A percentile compares a stretch with the other conserved stretches of the same genome.
Evolutionary conservation across 176 grass and related monocot genomes (phyloP).

Genomic region (Lolium perenne): DNA sequence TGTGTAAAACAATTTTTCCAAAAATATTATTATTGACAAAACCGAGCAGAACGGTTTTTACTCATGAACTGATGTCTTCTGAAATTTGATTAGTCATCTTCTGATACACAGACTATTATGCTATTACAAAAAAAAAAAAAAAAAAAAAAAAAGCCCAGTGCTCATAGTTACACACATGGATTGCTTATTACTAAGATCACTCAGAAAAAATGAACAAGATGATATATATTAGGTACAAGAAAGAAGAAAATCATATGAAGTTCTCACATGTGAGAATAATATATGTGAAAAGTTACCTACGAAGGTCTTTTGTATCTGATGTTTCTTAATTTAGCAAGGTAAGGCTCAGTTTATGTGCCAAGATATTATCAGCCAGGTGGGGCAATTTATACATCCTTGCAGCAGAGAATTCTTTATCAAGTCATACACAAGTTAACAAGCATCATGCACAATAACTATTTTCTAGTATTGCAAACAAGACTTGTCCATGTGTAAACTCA

Average conservation of each 20-base stretch:
- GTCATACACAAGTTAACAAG: conserved; percentile 18
- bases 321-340: conserved; percentile 10
- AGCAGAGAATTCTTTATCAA: conserved; percentile 25
- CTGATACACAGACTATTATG: neutral
- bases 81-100: neutral
- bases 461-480: conserved; percentile 40
- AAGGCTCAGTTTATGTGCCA: conserved; percentile 9
- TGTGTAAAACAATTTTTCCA: neutral
- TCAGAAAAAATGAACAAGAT: neutral
- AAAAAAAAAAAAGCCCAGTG: neutral
- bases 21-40: conserved; percentile 2
- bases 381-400: neutral
- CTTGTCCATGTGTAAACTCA: conserved; percentile 21
- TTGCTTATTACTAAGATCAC: neutral
- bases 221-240: too few species aligned
- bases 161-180: conserved; percentile 15
- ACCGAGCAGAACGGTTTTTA: neutral
- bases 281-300: neutral
- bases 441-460: conserved; percentile 31
- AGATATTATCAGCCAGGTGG: neutral
- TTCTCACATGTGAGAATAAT: conserved; percentile 17
- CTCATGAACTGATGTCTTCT: neutral
- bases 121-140: neutral
- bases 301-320: conserved; percentile 9
- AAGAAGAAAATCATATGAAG: conserved; percentile 22